A percentile compares a stretch with the other conserved stretches of the same genome.
These are phyloP conservation scores for Pseudotsuga menziesii DNA, from an alignment of 75 land plant genomes.

Conservation along the genomic window DNA sequence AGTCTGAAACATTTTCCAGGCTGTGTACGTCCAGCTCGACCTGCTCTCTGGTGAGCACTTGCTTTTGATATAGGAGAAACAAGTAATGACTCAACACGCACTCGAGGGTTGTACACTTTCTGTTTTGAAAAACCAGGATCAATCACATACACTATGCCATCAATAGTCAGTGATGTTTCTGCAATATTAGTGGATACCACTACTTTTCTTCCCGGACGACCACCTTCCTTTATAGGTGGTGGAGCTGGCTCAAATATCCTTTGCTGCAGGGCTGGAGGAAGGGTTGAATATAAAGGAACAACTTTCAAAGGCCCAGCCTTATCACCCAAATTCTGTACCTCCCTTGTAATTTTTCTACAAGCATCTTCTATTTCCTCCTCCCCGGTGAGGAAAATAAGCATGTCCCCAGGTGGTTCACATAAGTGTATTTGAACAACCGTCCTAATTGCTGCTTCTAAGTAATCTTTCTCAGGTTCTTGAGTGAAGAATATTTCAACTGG, in stretches of 20 bases:
- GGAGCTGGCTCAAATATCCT: slow-evolving; percentile 28
- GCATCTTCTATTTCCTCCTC: slow-evolving; percentile 33
- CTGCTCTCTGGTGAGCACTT: slow-evolving; percentile 33
- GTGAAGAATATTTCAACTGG: slow-evolving; percentile 80
- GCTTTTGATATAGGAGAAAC: slow-evolving; percentile 32
- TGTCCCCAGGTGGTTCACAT: slow-evolving; percentile 18
- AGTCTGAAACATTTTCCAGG: slow-evolving; percentile 35
- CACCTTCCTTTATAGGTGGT: slow-evolving; percentile 18
- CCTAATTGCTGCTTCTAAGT: slow-evolving; percentile 23
- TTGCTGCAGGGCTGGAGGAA: slow-evolving; percentile 27
- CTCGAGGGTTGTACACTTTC: slow-evolving; percentile 20
- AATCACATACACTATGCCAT: slow-evolving; percentile 29
- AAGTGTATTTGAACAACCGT: slow-evolving; percentile 25
- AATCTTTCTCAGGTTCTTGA: slow-evolving; percentile 28
- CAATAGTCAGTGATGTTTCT: slow-evolving; percentile 29
- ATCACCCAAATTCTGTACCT: slow-evolving; percentile 29
- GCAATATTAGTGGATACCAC: slow-evolving; percentile 29
- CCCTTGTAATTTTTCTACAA: slow-evolving; percentile 35
- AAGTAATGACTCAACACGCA: slow-evolving; percentile 23
- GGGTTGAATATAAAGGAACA: slow-evolving; percentile 33
- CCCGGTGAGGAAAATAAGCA: slow-evolving; percentile 22
- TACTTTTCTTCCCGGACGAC: slow-evolving; percentile 22
- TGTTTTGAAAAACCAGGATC: slow-evolving; percentile 30
- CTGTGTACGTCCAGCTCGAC: slow-evolving; percentile 32
- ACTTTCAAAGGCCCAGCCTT: slow-evolving; percentile 23